Conservation (phyloP, 148 eudicot species). For the Rhododendron kiyosumense region DNA sequence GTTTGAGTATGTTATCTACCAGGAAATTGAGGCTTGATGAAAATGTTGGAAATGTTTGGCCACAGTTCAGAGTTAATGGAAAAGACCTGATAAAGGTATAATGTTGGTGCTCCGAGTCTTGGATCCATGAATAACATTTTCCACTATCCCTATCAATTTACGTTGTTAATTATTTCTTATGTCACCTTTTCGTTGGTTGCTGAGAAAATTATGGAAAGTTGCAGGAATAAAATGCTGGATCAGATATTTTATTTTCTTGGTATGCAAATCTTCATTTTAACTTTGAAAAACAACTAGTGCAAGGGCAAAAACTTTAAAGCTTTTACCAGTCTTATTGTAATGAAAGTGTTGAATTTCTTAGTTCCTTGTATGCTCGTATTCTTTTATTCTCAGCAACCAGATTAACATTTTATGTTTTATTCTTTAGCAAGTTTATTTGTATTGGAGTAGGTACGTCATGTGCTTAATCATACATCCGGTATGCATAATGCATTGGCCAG, state of each 20-base stretch:
- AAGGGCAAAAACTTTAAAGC: background rate
- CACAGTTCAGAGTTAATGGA: slow-evolving; percentile 67
- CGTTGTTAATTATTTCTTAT: background rate
- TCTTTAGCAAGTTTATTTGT: background rate
- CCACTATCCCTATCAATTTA: background rate
- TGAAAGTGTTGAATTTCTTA: background rate
- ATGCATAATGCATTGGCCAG: slow-evolving; percentile 81
- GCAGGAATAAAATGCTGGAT: background rate
- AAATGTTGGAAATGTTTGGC: slow-evolving; percentile 80
- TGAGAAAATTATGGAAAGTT: background rate
- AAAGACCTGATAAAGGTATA: slow-evolving; percentile 78
- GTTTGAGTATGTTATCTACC: slow-evolving; percentile 11
- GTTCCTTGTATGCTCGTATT: background rate
- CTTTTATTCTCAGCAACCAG: background rate
- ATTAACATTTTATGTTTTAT: background rate
- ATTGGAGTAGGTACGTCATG: slow-evolving; percentile 81
- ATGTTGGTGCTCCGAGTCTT: background rate
- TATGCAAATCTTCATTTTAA: background rate
- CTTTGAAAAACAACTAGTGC: background rate
- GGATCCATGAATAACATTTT: background rate
- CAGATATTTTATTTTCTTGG: background rate
- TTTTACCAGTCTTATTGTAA: background rate
- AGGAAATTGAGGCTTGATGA: slow-evolving; percentile 91
- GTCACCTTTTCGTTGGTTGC: background rate
- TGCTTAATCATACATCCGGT: slow-evolving; percentile 96